Evolutionary conservation across 768 basidiomycete species (phyloP).

Genomic region (Boletellus sp.): DNA sequence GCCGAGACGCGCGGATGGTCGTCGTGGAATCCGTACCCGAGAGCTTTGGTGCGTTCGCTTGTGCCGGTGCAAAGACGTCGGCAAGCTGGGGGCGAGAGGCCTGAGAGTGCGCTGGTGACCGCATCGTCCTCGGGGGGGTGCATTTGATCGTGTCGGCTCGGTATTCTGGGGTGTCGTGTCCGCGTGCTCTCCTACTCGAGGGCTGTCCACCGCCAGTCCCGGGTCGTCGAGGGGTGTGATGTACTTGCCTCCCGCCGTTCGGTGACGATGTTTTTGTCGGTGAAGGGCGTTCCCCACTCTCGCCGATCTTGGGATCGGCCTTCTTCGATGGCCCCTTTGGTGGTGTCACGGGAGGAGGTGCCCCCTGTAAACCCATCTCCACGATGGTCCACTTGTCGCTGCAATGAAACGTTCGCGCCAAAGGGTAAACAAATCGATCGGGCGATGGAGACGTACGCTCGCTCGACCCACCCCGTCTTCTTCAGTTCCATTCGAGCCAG

Average conservation of each 20-base stretch:
- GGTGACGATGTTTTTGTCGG: not conserved
- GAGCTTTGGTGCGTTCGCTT: not conserved
- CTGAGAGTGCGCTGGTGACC: slow-evolving; percentile 2
- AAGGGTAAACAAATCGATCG: not conserved
- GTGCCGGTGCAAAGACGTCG: slow-evolving; percentile 16
- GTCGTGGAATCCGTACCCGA: not conserved
- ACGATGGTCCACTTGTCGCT: slow-evolving; percentile 30
- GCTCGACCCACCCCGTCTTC: slow-evolving; percentile 31
- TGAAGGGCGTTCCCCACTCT: not conserved
- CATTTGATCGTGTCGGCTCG: not conserved
- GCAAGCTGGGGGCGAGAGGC: slow-evolving; percentile 6
- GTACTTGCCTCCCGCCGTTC: not conserved
- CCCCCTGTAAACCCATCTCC: slow-evolving; percentile 20
- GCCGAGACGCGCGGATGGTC: not conserved
- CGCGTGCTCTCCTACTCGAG: not conserved
- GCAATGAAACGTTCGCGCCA: not conserved
- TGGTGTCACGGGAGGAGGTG: slow-evolving; percentile 3
- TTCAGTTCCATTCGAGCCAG: slow-evolving; percentile 28
- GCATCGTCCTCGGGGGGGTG: not conserved
- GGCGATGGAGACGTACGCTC: slow-evolving; percentile 10
- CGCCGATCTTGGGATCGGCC: not conserved
- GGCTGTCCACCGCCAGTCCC: not conserved
- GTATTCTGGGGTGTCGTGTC: not conserved
- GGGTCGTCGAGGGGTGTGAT: not conserved
- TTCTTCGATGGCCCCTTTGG: slow-evolving; percentile 7